A percentile compares a stretch with the other conserved stretches of the same genome.
Evolutionary conservation across 768 basidiomycete genomes (phyloP).

Genomic region (Roridomyces roridus): DNA sequence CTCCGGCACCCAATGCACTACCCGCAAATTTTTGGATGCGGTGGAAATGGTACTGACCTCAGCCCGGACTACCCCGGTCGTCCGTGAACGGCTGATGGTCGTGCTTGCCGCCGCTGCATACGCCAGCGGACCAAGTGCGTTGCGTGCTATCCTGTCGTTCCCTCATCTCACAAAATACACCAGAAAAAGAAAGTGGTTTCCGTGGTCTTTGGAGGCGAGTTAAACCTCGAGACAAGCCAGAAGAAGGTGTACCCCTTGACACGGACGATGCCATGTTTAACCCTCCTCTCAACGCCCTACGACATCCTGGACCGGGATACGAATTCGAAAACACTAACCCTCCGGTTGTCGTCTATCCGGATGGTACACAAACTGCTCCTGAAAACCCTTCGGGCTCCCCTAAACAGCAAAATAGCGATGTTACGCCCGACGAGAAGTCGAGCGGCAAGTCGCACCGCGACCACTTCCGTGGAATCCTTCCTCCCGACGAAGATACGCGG

Average conservation of each 20-base stretch:
- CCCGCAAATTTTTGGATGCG: conserved; percentile 82
- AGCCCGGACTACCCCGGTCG: conserved; percentile 75
- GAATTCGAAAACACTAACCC: conserved; percentile 25
- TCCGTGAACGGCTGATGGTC: conserved; percentile 79
- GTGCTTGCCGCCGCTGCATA: conserved; percentile 85
- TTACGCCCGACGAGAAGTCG: conserved; percentile 10
- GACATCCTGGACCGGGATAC: not conserved
- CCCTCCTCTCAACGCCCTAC: conserved; percentile 39
- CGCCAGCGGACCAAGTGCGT: conserved; percentile 58
- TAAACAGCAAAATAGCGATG: conserved; percentile 32
- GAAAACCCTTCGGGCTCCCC: conserved; percentile 27
- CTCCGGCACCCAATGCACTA: conserved; percentile 67
- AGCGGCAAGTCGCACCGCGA: conserved; percentile 23
- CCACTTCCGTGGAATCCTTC: conserved; percentile 48
- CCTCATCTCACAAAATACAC: not conserved
- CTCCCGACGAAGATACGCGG: conserved; percentile 84
- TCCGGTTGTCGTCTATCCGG: conserved; percentile 46
- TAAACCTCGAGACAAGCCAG: conserved; percentile 81
- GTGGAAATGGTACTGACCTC: conserved; percentile 76
- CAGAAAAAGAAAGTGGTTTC: conserved; percentile 58
- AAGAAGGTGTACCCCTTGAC: conserved; percentile 83
- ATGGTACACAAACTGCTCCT: conserved; percentile 38
- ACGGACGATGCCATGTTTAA: conserved; percentile 82
- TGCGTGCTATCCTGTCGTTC: not conserved
- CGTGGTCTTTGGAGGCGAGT: conserved; percentile 81